Evolutionary conservation across 495 filamentous ascomycete species (phyloP).

Genomic region (Talaromyces nanjingensis): DNA sequence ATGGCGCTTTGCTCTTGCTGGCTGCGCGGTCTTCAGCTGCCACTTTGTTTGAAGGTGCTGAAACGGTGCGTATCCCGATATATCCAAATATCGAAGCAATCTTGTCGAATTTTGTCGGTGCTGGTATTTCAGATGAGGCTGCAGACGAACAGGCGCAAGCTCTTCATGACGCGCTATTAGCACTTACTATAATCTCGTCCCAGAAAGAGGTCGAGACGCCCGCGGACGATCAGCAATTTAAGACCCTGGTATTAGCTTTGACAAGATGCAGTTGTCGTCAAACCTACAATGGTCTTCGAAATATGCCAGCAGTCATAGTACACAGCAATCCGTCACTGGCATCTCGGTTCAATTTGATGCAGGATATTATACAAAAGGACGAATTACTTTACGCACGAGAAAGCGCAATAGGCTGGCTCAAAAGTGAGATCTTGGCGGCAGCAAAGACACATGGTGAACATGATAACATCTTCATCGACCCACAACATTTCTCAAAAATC

Average conservation of each 20-base stretch:
- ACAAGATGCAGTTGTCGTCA: slow-evolving; percentile 61
- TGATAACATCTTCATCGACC: slow-evolving; percentile 25
- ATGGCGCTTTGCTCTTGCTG: slow-evolving; percentile 57
- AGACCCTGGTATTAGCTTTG: slow-evolving; percentile 48
- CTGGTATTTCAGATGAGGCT: slow-evolving; percentile 32
- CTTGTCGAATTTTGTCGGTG: slow-evolving; percentile 52
- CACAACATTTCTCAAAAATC: slow-evolving; percentile 46
- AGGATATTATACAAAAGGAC: slow-evolving; percentile 73
- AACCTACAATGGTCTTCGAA: slow-evolving; percentile 64
- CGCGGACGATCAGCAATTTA: slow-evolving; percentile 26
- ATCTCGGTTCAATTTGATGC: slow-evolving; percentile 67
- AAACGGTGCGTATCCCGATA: slow-evolving; percentile 36
- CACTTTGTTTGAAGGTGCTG: slow-evolving; percentile 26
- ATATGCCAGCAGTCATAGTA: slow-evolving; percentile 63
- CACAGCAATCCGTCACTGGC: slow-evolving; percentile 66
- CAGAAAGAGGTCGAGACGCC: slow-evolving; percentile 18
- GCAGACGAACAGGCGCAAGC: slow-evolving; percentile 35
- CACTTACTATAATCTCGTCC: slow-evolving; percentile 26
- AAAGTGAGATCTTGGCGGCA: slow-evolving; percentile 63
- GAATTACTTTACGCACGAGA: slow-evolving; percentile 66
- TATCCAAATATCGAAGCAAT: slow-evolving; percentile 60
- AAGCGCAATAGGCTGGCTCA: slow-evolving; percentile 78
- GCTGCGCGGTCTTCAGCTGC: slow-evolving; percentile 42
- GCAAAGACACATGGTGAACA: slow-evolving; percentile 4
- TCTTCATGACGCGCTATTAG: slow-evolving; percentile 34